These are phyloP conservation scores for Phellopilus nigrolimitatus DNA, from an alignment of 1,284 basidiomycete genomes.

Conservation along the genomic window DNA sequence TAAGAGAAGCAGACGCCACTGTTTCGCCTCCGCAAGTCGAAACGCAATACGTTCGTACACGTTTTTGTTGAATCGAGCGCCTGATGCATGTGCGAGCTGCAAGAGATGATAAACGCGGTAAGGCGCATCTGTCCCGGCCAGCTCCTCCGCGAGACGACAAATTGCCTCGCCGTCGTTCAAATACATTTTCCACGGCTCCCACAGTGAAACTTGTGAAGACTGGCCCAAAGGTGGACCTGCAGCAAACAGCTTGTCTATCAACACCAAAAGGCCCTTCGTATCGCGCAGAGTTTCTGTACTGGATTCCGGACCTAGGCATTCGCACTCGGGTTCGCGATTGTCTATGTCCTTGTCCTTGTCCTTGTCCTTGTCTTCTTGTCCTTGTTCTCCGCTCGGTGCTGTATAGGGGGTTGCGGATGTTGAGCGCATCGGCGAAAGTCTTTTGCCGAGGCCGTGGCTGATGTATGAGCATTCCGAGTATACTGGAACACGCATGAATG, in stretches of 20 bases:
- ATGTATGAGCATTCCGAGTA: neutral
- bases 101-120: conserved; percentile 41
- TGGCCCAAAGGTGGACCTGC: neutral
- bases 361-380: neutral
- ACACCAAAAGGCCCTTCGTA: conserved; percentile 6
- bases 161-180: conserved; percentile 36
- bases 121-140: conserved; percentile 40
- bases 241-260: conserved; percentile 10
- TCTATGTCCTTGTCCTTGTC: neutral
- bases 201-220: conserved; percentile 1
- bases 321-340: neutral
- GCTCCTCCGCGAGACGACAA: conserved; percentile 38
- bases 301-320: neutral
- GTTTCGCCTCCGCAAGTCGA: conserved; percentile 38
- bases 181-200: conserved; percentile 26
- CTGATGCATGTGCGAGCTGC: conserved; percentile 42
- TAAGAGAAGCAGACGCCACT: conserved; percentile 48
- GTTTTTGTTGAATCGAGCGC: conserved; percentile 44
- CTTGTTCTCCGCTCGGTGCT: neutral
- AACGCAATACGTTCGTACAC: conserved; percentile 54
- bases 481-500: neutral
- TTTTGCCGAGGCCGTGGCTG: conserved; percentile 4
- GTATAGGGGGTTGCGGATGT: neutral
- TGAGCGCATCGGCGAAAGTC: conserved; percentile 3
- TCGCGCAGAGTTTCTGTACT: neutral